Conservation (phyloP, 1,139 yeast genomes). For the Scheffersomyces titani region DNA sequence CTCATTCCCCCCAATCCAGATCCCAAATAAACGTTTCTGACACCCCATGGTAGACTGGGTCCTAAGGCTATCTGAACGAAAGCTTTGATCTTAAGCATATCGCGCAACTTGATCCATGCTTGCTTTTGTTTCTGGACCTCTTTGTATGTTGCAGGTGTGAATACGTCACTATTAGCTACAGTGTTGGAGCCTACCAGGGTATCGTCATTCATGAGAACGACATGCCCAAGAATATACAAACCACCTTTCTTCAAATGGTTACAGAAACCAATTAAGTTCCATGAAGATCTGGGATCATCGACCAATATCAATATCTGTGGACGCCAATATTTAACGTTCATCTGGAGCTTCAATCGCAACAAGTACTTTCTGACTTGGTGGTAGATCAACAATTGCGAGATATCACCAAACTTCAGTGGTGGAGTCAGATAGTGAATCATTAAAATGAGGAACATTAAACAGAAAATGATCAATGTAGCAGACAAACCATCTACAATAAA, state of each 20-base stretch:
- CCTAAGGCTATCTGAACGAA: slow-evolving; percentile 92
- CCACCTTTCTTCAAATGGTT: slow-evolving; percentile 95
- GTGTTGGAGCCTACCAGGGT: slow-evolving; percentile 13
- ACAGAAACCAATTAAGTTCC: slow-evolving; percentile 93
- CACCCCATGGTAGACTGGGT: slow-evolving; percentile 93
- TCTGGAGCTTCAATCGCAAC: slow-evolving; percentile 74
- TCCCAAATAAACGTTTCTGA: slow-evolving; percentile 84
- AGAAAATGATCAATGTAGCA: slow-evolving; percentile 73
- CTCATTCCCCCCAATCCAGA: slow-evolving; percentile 97
- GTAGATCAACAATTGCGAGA: slow-evolving; percentile 88
- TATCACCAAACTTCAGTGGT: slow-evolving; percentile 97
- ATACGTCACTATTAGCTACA: slow-evolving; percentile 18
- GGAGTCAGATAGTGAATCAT: slow-evolving; percentile 88
- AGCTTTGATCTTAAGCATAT: slow-evolving; percentile 76
- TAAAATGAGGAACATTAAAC: slow-evolving; percentile 65
- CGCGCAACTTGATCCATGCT: slow-evolving; percentile 85
- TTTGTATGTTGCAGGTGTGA: slow-evolving; percentile 42
- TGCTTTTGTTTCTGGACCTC: slow-evolving; percentile 71
- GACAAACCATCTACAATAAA: slow-evolving; percentile 89
- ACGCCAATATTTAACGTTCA: slow-evolving; percentile 95
- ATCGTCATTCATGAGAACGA: slow-evolving; percentile 61
- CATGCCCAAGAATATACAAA: slow-evolving; percentile 88
- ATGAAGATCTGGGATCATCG: slow-evolving; percentile 86
- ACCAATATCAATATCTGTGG: slow-evolving; percentile 88
- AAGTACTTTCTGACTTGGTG: slow-evolving; percentile 94